Percentiles rank a stretch among this genome's conserved stretches.
These are phyloP conservation scores for Vickermania ingenoplastis DNA, from an alignment of 208 protist genomes.

Conservation along the genomic window DNA sequence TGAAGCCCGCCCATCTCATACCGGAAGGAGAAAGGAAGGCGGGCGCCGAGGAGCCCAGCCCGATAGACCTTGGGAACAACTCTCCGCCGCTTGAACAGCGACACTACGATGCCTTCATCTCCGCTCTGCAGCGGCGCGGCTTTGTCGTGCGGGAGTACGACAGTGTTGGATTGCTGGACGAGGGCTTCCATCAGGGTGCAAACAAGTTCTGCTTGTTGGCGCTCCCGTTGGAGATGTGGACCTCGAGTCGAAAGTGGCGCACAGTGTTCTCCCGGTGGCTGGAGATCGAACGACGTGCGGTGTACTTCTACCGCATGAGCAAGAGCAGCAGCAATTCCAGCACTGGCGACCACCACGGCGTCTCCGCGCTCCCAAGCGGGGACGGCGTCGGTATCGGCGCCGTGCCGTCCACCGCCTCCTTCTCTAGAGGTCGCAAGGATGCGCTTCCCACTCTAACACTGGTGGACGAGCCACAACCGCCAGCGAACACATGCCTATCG, in stretches of 20 bases:
- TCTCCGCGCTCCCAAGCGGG: not conserved
- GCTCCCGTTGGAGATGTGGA: not conserved
- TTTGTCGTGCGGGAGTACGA: not conserved
- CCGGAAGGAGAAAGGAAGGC: no score
- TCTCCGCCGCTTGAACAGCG: not conserved
- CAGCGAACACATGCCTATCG: not conserved
- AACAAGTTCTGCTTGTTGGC: no score
- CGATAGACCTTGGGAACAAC: not conserved
- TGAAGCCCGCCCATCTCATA: no score
- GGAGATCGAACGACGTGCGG: not conserved
- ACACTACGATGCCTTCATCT: not conserved
- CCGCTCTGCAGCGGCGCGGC: not conserved
- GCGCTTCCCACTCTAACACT: not conserved
- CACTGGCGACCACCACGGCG: no score
- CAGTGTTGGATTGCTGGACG: not conserved
- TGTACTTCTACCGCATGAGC: not conserved
- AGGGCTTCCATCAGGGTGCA: not conserved
- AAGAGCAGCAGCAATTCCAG: not conserved
- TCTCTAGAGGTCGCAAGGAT: not conserved
- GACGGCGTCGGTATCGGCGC: not conserved
- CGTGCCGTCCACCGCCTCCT: not conserved
- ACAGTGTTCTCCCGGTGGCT: not conserved
- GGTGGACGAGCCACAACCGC: not conserved
- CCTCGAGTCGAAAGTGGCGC: not conserved
- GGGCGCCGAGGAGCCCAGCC: not conserved